A percentile compares a stretch with the other conserved stretches of the same genome.
phyloP scores from a whole-genome alignment of 345 rosid species.

The Toxicodendron radicans region DNA sequence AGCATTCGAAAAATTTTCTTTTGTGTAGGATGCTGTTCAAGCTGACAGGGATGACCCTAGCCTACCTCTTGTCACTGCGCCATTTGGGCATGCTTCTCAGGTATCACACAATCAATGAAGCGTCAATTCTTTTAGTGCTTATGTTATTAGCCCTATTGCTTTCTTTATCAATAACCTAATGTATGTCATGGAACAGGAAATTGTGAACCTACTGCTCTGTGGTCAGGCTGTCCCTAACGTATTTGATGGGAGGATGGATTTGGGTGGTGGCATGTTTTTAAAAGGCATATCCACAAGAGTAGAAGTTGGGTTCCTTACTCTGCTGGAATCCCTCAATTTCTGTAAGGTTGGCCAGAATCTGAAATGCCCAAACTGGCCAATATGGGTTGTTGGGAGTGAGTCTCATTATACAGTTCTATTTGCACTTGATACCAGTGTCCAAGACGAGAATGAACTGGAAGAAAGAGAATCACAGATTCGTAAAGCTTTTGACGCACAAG shows the following conservation, averaged over 20 bases:
- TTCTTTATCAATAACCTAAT: constrained; percentile 2
- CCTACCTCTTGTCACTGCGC: constrained; percentile 91
- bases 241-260: constrained; percentile 95
- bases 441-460: constrained; percentile 94
- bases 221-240: constrained; percentile 98
- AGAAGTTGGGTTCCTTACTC: constrained; percentile 97
- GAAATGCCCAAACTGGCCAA: constrained; percentile 94
- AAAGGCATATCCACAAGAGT: constrained; percentile 78
- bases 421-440: constrained; percentile 83
- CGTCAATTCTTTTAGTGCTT: not conserved
- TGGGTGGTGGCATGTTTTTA: constrained; percentile 93
- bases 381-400: constrained; percentile 99
- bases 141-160: not conserved
- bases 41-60: constrained; percentile 94
- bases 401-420: constrained; percentile 96
- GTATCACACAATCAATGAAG: constrained; percentile 35
- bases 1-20: not conserved
- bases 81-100: constrained; percentile 99
- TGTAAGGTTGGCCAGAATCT: constrained; percentile 96
- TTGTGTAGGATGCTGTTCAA: constrained; percentile 72
- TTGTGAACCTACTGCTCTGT: constrained; percentile 84
- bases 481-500: constrained; percentile 88
- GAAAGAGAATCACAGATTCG: constrained; percentile 86
- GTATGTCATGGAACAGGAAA: constrained; percentile 61
- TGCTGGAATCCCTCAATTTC: constrained; percentile 89